Evolutionary conservation across 371 early-diverging fungal species (phyloP), one percentile per base, ranked within the genome.

Genomic region (Apophysomyces sp.): DNA sequence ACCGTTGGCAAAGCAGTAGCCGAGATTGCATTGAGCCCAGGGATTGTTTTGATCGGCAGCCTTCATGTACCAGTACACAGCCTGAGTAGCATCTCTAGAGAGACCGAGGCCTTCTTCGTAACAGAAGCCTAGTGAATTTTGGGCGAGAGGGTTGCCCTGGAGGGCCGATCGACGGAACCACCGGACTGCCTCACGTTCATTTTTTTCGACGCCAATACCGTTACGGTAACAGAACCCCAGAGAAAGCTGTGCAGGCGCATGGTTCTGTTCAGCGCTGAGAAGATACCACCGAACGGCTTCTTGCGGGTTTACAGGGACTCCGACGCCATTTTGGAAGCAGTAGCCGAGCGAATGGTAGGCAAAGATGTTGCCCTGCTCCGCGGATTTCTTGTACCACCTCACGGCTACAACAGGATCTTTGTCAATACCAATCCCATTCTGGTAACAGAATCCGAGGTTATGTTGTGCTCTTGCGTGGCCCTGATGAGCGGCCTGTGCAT

Each of bases 311-410:
- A 81, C 81, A 12, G 67, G 74, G 4, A 92, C 88, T 18, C 94
- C 94, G 56, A 91, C 82, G 15, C 95, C 96, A 68, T 95, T 91
- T 52, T 92, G 92, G 70, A 90, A 94, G 66, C 96, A 95, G 65
- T 91, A 94, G 7, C 94, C 97, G 28, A 95, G 80, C 3, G 91
- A 90, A 30, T 92, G 92, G 55, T 85, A 84, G 4, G 92, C 95
- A 61, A 89, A 85, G 16, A 89, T 80, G 60, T 92, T 89, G 29
- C 89, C 91, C 55, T 84, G 82, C 32, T 82, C 87, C 0, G 95
- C 93, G 5, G 94, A 83, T 27, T 80, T 80, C 41, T 71, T 68
- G 59, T 85, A 92, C 89, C 87, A 91, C 60, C 72, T 58, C 39
- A 89, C 82, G 9, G 95, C 94, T 60, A 78, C 75, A n/a, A 65